Conservation (phyloP, 192 early-diverging fungal species). For the Coemansia nantahalensis region DNA sequence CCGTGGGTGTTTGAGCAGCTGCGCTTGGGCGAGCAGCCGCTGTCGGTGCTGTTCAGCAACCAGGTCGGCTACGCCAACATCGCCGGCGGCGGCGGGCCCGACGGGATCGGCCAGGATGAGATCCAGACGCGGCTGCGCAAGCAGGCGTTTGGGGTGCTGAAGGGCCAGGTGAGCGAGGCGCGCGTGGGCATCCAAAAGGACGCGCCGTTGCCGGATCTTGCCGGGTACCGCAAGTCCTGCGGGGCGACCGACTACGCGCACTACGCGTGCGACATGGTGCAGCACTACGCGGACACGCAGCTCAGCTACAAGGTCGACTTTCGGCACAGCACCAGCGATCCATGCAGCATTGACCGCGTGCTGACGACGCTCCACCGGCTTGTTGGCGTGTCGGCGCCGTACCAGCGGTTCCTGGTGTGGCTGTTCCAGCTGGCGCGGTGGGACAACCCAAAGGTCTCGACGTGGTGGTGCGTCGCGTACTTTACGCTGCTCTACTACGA, state of each 20-base stretch:
- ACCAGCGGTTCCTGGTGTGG: conserved; percentile 51
- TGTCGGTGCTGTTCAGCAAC: conserved; percentile 39
- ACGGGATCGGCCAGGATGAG: conserved; percentile 1
- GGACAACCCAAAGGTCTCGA: conserved; percentile 42
- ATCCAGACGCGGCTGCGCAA: conserved; percentile 30
- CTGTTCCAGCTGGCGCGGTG: conserved; percentile 50
- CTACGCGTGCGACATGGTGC: conserved; percentile 20
- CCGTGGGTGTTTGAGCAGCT: conserved; percentile 50
- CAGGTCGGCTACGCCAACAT: conserved; percentile 19
- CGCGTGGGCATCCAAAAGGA: conserved; percentile 45
- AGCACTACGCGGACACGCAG: conserved; percentile 48
- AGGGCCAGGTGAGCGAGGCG: conserved; percentile 39
- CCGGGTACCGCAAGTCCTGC: conserved; percentile 21
- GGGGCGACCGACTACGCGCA: conserved; percentile 39
- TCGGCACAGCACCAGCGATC: conserved; percentile 44
- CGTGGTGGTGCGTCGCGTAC: conserved; percentile 50
- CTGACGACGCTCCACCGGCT: conserved; percentile 47
- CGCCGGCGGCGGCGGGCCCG: conserved; percentile 1
- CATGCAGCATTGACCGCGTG: conserved; percentile 50
- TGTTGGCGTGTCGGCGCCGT: conserved; percentile 50
- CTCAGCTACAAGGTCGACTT: conserved; percentile 48
- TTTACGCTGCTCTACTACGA: conserved; percentile 43
- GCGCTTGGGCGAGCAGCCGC: conserved; percentile 47
- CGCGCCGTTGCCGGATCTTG: conserved; percentile 17
- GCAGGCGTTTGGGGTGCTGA: conserved; percentile 43